Conservation (phyloP, 2,329 filamentous ascomycete genomes). For the Colletotrichum filicis region DNA sequence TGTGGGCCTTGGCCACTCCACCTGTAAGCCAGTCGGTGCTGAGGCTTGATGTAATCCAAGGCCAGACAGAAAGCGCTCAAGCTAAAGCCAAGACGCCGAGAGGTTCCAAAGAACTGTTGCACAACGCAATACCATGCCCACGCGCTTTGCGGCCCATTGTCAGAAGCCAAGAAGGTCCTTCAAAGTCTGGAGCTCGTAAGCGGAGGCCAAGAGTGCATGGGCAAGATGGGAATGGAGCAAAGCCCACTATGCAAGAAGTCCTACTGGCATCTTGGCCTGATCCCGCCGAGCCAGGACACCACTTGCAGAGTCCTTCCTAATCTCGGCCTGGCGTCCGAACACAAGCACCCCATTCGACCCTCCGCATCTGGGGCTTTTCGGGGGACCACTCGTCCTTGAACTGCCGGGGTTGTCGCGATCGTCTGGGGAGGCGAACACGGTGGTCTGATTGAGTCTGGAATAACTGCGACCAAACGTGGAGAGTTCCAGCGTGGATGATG, state of each 20-base stretch:
- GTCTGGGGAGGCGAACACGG: slow-evolving; percentile 10
- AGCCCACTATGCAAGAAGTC: slow-evolving; percentile 21
- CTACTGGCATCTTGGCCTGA: slow-evolving; percentile 28
- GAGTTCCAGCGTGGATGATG: not conserved
- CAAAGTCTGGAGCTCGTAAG: slow-evolving; percentile 28
- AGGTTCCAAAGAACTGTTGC: slow-evolving; percentile 17
- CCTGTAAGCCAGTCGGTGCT: slow-evolving; percentile 12
- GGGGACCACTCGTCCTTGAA: slow-evolving; percentile 12
- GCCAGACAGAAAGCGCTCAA: slow-evolving; percentile 9
- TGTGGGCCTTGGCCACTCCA: slow-evolving; percentile 21
- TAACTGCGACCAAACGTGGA: slow-evolving; percentile 13
- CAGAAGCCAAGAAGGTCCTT: slow-evolving; percentile 5
- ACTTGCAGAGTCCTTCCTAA: slow-evolving; percentile 31
- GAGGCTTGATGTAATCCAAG: slow-evolving; percentile 34
- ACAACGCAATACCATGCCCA: slow-evolving; percentile 11
- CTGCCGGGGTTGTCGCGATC: slow-evolving; percentile 19
- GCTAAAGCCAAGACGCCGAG: slow-evolving; percentile 31
- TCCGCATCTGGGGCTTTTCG: slow-evolving; percentile 22
- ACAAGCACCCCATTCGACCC: slow-evolving; percentile 26
- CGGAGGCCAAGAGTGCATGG: slow-evolving; percentile 24
- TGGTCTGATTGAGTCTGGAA: slow-evolving; percentile 15
- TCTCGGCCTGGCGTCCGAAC: slow-evolving; percentile 26
- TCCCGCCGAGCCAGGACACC: slow-evolving; percentile 23
- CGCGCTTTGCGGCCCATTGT: not conserved
- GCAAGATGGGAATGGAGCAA: slow-evolving; percentile 26